phyloP scores from a whole-genome alignment of 2,329 filamentous ascomycete species.

The Colletotrichum lentis region DNA sequence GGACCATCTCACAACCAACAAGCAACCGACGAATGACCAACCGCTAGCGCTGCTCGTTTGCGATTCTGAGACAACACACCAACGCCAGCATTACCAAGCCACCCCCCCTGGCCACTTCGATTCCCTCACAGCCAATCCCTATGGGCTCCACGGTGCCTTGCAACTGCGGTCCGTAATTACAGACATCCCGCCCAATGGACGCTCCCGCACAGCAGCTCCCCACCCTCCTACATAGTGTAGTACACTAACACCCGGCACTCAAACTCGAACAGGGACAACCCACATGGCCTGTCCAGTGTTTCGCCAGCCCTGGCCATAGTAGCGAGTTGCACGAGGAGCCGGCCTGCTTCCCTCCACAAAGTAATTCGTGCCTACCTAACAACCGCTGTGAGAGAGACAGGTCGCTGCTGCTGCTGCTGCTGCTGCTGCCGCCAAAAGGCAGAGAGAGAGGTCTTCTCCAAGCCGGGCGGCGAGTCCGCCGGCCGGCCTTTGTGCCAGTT shows the following conservation, averaged over 20 bases:
- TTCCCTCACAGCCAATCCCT: constrained; percentile 25
- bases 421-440: constrained; percentile 22
- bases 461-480: not conserved
- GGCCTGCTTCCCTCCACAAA: not conserved
- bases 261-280: constrained; percentile 38
- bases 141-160: constrained; percentile 25
- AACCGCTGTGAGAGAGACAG: not conserved
- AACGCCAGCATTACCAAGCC: constrained; percentile 14
- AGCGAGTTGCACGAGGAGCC: constrained; percentile 27
- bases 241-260: constrained; percentile 37
- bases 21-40: not conserved
- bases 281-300: constrained; percentile 36
- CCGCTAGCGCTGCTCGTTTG: not conserved
- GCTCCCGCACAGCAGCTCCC: constrained; percentile 19
- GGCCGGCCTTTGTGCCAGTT: constrained; percentile 5
- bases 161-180: constrained; percentile 34
- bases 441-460: not conserved
- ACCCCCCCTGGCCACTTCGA: constrained; percentile 10
- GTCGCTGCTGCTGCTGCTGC: no score
- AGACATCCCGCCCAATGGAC: constrained; percentile 30
- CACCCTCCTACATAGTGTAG: constrained; percentile 29
- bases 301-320: constrained; percentile 29
- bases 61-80: constrained; percentile 16
- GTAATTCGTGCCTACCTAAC: no score
- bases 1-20: not conserved